Percentiles rank a stretch among this genome's conserved stretches.
phyloP scores from a whole-genome alignment of 106 monocot genomes.

The Allium cepa region DNA sequence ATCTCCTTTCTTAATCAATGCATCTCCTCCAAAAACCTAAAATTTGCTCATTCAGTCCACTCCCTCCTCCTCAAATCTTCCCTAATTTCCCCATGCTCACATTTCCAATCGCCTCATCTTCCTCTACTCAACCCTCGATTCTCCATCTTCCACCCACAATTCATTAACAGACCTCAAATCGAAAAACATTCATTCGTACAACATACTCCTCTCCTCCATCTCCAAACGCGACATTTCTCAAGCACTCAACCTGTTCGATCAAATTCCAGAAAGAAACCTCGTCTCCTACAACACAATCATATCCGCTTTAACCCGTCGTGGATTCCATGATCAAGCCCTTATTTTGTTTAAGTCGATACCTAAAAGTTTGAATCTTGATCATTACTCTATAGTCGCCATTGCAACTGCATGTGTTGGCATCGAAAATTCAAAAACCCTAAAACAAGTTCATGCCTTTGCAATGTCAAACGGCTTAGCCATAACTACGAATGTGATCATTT shows the following conservation, averaged over 20 bases:
- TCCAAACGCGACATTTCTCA: not conserved
- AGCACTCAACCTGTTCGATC: not conserved
- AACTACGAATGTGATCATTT: constrained; percentile 23
- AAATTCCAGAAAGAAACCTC: not conserved
- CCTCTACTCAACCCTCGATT: too few species aligned
- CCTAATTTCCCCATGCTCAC: too few species aligned
- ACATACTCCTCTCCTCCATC: not conserved
- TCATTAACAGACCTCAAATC: not conserved
- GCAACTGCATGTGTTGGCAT: constrained; percentile 51
- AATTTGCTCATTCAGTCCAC: too few species aligned
- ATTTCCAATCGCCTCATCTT: too few species aligned
- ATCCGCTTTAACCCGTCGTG: constrained; percentile 13
- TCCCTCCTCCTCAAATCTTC: too few species aligned
- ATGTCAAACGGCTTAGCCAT: too few species aligned
- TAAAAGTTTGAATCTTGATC: constrained; percentile 43
- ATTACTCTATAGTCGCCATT: constrained; percentile 36
- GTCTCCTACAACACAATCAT: constrained; percentile 13
- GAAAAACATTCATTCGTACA: not conserved
- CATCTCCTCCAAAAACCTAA: too few species aligned
- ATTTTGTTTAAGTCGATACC: constrained; percentile 31
- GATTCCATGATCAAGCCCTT: constrained; percentile 27
- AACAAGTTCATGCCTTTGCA: not conserved
- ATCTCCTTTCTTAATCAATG: too few species aligned
- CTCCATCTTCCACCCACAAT: too few species aligned
- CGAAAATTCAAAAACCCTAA: not conserved